Evolutionary conservation across 345 rosid species (phyloP), one percentile per base, ranked within the genome.

Genomic region (Eucalyptus brandiana): DNA sequence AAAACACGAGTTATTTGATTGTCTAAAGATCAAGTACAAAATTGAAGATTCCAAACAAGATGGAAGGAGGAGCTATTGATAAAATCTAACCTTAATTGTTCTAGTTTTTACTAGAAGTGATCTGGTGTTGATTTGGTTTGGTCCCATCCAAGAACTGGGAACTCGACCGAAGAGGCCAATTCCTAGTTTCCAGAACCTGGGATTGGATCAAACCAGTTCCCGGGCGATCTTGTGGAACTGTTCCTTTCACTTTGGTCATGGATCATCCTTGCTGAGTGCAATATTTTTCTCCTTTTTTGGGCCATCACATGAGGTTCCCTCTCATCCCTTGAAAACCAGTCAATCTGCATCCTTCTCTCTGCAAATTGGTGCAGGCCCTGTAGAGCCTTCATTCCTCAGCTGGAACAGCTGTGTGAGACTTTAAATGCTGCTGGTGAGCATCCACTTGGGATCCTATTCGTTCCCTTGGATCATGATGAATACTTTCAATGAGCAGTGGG

Each of bases 301-400:
- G 83, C 30, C 80, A 69, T 69, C 44, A 8, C 80, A 89, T 69
- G 90, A 95, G 97, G 94, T 96, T 72, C 98, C 23, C 83, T 94
- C 88, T 90, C 96, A 83, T 92, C 94, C 19, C 81, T 92, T 87
- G 91, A 90, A 34, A 94, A 94, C 87, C 95, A 91, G 93, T 90
- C 89, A 18, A 88, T 94, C 89, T 96, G 95, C 92, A 95, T 96
- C 88, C 94, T 96, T 91, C 96, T 96, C 93, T 95, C 94, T 9
- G 98, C 97, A 86, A 96, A 94, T 94, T 94, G 98, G 99, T 94
- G 99, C 92, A 94, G 96, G 92, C 99, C 99, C 30, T 96, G 96
- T 69, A 94, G 93, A 87, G 85, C 89, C 56, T 96, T 96, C 90
- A 91, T 88, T 28, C 99, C 98, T 44, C 94, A 93, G 87, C 93